phyloP scores from a whole-genome alignment of 2,329 filamentous ascomycete genomes.

The Fusarium setosum region DNA sequence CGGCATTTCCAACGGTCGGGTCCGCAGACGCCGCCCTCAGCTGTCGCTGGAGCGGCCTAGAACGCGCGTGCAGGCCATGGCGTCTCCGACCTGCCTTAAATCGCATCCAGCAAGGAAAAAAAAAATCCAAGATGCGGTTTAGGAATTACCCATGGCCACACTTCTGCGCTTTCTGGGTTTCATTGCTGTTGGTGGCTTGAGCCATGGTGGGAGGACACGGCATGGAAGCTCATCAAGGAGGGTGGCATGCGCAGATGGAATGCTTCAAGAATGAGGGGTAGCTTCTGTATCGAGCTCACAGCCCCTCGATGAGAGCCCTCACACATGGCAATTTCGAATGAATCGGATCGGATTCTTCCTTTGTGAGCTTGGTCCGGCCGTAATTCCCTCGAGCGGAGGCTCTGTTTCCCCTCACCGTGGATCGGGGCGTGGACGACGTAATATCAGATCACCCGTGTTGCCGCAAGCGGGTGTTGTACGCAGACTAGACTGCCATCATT shows the following conservation, averaged over 20 bases:
- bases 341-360: slow-evolving; percentile 14
- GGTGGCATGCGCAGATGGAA: slow-evolving; percentile 26
- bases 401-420: slow-evolving; percentile 4
- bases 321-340: slow-evolving; percentile 3
- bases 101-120: not conserved
- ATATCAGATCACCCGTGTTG: slow-evolving; percentile 33
- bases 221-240: not conserved
- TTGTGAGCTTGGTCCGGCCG: slow-evolving; percentile 1
- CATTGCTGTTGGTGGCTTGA: slow-evolving; percentile 1
- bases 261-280: slow-evolving; percentile 31
- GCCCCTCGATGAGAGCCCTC: not conserved
- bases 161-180: not conserved
- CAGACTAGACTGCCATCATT: slow-evolving; percentile 8
- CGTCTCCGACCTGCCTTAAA: not conserved
- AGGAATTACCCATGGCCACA: slow-evolving; percentile 12
- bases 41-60: not conserved
- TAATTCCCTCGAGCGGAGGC: slow-evolving; percentile 9
- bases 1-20: slow-evolving; percentile 6
- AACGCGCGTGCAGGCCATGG: not conserved
- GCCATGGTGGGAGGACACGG: not conserved
- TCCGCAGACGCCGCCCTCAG: slow-evolving; percentile 12
- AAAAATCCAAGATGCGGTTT: not conserved
- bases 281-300: slow-evolving; percentile 2
- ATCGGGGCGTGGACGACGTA: slow-evolving; percentile 24
- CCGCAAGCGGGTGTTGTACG: slow-evolving; percentile 21